Evolutionary conservation across 1,284 basidiomycete genomes (phyloP).

Genomic region (Hemileia vastatrix): DNA sequence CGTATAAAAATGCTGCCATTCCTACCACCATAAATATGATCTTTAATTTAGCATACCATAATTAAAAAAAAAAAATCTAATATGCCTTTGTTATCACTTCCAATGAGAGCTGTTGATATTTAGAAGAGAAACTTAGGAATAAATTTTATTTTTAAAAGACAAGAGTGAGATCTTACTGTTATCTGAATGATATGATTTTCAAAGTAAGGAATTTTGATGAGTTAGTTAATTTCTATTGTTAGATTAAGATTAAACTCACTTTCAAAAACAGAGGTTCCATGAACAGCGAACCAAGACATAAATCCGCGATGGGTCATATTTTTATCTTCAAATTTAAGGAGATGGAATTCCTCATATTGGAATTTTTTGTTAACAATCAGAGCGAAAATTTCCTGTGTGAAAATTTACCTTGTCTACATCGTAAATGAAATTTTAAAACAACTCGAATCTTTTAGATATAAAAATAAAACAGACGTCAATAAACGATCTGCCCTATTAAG

Average conservation of each 20-base stretch:
- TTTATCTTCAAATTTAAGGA: constrained; percentile 58
- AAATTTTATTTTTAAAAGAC: background rate
- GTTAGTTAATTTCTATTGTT: too few species aligned
- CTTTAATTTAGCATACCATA: too few species aligned
- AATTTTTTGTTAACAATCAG: too few species aligned
- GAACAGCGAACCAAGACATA: constrained; percentile 66
- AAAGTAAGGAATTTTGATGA: too few species aligned
- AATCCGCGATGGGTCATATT: constrained; percentile 55
- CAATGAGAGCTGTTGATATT: constrained; percentile 58
- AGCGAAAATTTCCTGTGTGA: too few species aligned
- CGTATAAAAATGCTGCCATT: constrained; percentile 64
- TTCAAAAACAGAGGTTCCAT: constrained; percentile 66
- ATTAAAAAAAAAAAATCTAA: background rate
- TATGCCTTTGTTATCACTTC: constrained; percentile 65
- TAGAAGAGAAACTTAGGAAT: background rate
- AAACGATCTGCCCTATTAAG: too few species aligned
- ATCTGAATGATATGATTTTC: too few species aligned
- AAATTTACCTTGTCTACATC: too few species aligned
- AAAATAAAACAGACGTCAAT: too few species aligned
- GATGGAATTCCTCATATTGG: constrained; percentile 51
- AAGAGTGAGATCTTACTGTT: background rate
- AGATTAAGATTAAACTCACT: constrained; percentile 49
- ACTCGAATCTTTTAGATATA: too few species aligned
- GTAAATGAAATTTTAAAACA: too few species aligned
- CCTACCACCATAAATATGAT: background rate